Conservation (phyloP, 2,329 filamentous ascomycete genomes). For the Botryotinia globosa region DNA sequence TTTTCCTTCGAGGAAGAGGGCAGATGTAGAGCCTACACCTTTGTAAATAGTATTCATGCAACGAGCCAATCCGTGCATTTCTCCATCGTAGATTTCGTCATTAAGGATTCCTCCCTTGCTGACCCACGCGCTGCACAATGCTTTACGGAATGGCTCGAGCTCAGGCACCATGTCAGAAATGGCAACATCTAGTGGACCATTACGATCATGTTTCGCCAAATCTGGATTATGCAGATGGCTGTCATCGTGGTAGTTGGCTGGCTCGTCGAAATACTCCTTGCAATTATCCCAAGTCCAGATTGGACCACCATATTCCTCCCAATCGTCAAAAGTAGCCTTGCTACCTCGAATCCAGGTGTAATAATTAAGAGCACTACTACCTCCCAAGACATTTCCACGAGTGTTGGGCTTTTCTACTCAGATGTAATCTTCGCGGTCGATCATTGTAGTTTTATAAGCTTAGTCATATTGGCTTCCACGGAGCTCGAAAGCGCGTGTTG, state of each 20-base stretch:
- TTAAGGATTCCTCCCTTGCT: constrained; percentile 43
- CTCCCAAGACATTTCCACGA: too few relatives aligned
- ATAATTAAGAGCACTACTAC: too few relatives aligned
- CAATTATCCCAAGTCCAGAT: too few relatives aligned
- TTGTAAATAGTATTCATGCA: constrained; percentile 57
- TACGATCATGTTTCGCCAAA: too few relatives aligned
- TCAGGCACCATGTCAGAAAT: constrained; percentile 36
- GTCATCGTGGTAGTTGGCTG: too few relatives aligned
- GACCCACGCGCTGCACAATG: constrained; percentile 51
- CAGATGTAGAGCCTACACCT: constrained; percentile 53
- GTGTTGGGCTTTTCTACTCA: constrained; percentile 59
- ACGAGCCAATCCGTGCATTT: constrained; percentile 52
- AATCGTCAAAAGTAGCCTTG: too few relatives aligned
- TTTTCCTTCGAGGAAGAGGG: constrained; percentile 51
- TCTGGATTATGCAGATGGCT: too few relatives aligned
- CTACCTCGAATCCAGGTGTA: too few relatives aligned
- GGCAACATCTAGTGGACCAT: too few relatives aligned
- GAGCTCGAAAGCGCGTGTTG: constrained; percentile 51
- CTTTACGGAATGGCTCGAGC: constrained; percentile 49
- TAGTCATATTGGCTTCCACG: constrained; percentile 57
- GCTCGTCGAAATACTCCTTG: too few relatives aligned
- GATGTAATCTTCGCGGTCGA: constrained; percentile 57
- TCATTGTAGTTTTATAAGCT: constrained; percentile 60
- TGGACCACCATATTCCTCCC: too few relatives aligned
- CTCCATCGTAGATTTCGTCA: constrained; percentile 55